Conservation (phyloP, 208 protist genomes). For the Trypanosoma melophagium region DNA sequence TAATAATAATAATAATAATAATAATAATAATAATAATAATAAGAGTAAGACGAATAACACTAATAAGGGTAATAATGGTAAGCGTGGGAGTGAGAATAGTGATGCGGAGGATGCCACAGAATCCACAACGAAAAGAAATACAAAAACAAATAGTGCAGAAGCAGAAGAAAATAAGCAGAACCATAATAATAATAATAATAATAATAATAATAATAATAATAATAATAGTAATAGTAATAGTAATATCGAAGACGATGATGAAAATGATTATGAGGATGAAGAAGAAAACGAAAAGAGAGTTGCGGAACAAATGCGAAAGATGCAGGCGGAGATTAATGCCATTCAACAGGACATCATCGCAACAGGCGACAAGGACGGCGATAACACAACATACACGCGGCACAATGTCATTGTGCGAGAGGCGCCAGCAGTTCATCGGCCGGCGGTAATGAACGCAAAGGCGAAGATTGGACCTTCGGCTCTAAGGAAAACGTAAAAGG, state of each 20-base stretch:
- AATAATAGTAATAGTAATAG: too few species aligned
- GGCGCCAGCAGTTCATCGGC: conserved; percentile 32
- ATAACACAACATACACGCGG: conserved; percentile 62
- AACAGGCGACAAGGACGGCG: conserved; percentile 66
- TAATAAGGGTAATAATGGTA: too few species aligned
- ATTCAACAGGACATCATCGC: conserved; percentile 60
- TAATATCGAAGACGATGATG: conserved; percentile 11
- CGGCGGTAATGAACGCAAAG: conserved; percentile 77
- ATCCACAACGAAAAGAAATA: too few species aligned
- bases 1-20: background rate
- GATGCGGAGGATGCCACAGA: too few species aligned
- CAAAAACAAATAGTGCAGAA: too few species aligned
- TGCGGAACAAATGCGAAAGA: conserved; percentile 36
- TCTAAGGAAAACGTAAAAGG: too few species aligned
- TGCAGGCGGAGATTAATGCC: conserved; percentile 55
- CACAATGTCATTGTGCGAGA: conserved; percentile 41
- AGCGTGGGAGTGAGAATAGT: too few species aligned
- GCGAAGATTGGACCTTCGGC: conserved; percentile 66
- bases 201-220: background rate
- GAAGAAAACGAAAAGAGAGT: conserved; percentile 35
- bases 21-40: background rate
- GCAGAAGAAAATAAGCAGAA: background rate
- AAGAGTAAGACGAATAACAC: background rate
- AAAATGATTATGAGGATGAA: conserved; percentile 5
- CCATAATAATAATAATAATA: background rate